Base-by-base conservation (phyloP, 441 rosid genomes). In the Isatis lusitanica region DNA sequence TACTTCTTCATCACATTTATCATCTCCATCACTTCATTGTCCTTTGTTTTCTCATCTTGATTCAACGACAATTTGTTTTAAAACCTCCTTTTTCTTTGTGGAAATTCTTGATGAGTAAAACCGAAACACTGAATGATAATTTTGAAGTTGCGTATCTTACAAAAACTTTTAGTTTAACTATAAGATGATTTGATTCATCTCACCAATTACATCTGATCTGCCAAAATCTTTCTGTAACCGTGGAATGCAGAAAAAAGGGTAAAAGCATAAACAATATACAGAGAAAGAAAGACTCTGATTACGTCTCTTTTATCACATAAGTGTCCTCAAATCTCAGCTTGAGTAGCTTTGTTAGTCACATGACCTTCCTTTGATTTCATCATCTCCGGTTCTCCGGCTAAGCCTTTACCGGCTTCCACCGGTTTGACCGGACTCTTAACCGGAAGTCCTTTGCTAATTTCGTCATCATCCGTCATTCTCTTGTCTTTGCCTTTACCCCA, bases 401-500 rank as follows among this genome's bases (percentile, higher is more conserved):
- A 66, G 16, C 15, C 66, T 60, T 61, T 61, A 61, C 46, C 55
- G 55, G 72, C 9, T 0, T 72, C 70, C 4, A 66, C 5, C 33
- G 9, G 48, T 55, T 78, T 73, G 62, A 78, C 70, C 48, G 80
- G 65, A 53, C 7, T 61, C 44, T 66, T 61, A 52, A 71, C 16
- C 48, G 81, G 81, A 39, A 78, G 81, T 55, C 24, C 74, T 28
- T 71, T 66, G 69, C 9, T 42, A 5, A 0, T 11, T 48, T 71
- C 68, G 12, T 72, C 81, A 55, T 72, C 81, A 53, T 78, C 74
- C 3, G 13, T 62, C 70, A 72, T 17, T 46, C 4, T 72, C 61
- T 61, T 78, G 50, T 94, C 97, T 79, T 90, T 94, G 84, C 91
- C 84, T 78, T 94, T 94, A 0, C 97, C 98, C 98, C 97, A 92